Conservation (phyloP, 805 yeast species). For the Nakazawaea populi region DNA sequence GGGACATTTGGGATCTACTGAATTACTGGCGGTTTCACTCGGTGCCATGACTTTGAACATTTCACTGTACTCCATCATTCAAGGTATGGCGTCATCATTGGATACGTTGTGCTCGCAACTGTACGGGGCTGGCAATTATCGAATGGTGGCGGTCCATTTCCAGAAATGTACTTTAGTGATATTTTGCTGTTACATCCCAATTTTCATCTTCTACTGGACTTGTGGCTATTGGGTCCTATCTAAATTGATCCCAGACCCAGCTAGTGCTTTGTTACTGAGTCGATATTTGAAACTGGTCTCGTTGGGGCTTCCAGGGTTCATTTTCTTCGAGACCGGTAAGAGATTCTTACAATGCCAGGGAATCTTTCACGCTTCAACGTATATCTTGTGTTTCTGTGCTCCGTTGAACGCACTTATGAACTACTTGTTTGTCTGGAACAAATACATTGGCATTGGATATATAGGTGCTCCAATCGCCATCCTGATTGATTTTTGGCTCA, state of each 20-base stretch:
- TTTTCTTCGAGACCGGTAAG: slow-evolving; percentile 50
- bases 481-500: slow-evolving; percentile 49
- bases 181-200: slow-evolving; percentile 32
- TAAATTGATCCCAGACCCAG: slow-evolving; percentile 39
- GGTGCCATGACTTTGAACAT: slow-evolving; percentile 53
- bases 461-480: slow-evolving; percentile 58
- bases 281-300: slow-evolving; percentile 39
- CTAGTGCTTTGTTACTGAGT: slow-evolving; percentile 41
- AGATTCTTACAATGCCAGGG: slow-evolving; percentile 56
- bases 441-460: slow-evolving; percentile 42
- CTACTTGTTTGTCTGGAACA: slow-evolving; percentile 37
- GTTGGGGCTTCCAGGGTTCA: slow-evolving; percentile 52
- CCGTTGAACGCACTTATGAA: slow-evolving; percentile 47
- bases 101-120: slow-evolving; percentile 60
- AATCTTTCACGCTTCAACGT: slow-evolving; percentile 49
- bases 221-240: slow-evolving; percentile 37
- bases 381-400: slow-evolving; percentile 46
- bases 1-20: slow-evolving; percentile 55
- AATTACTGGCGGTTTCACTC: slow-evolving; percentile 53
- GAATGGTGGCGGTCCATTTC: slow-evolving; percentile 43
- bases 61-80: slow-evolving; percentile 49
- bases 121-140: slow-evolving; percentile 46
- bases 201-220: slow-evolving; percentile 35
- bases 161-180: slow-evolving; percentile 46
- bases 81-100: slow-evolving; percentile 51